Evolutionary conservation across 2,329 filamentous ascomycete genomes (phyloP), one percentile per base, ranked within the genome.

Genomic region (Akanthomyces dipterigenus): DNA sequence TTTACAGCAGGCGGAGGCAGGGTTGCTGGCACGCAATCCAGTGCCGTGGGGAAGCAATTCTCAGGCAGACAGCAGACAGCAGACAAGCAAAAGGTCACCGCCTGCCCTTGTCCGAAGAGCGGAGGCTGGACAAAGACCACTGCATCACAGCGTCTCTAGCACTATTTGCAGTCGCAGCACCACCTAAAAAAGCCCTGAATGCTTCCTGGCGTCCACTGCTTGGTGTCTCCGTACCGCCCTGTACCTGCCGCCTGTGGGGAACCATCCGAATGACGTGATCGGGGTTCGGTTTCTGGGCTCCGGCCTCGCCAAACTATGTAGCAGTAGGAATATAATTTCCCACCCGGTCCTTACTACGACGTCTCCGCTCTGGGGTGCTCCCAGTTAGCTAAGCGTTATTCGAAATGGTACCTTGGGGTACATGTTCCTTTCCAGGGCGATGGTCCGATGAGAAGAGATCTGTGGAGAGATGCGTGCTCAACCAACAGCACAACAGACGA

Each of bases 271-370:
- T 60, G 57, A 60, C 57, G 57, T 60, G 57, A 60, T 60, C 57
- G 57, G 57, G 8, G 26, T 45, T 53, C 57, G 57, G 57, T 45
- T 53, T 60, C 49, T 54, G 57, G 46, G 57, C 49, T 54, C 57
- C 57, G 57, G 57, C 48, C 49, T 53, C 57, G 49, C 57, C 51
- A 51, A 53, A 38, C 18, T 5, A 18, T n/a, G n/a, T n/a, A n/a
- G n/a, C n/a, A n/a, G n/a, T n/a, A n/a, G n/a, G n/a, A n/a, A n/a
- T n/a, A n/a, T n/a, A n/a, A n/a, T n/a, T n/a, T n/a, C n/a, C n/a
- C n/a, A n/a, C n/a, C n/a, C n/a, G n/a, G n/a, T n/a, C n/a, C n/a
- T n/a, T n/a, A n/a, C n/a, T 31, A 11, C 34, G 34, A 28, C 24
- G 11, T 9, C 18, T 48, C 31, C 38, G 20, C 12, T 45, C 6